Evolutionary conservation across 2,329 filamentous ascomycete genomes (phyloP).

Genomic region (Pyricularia pennisetigena): DNA sequence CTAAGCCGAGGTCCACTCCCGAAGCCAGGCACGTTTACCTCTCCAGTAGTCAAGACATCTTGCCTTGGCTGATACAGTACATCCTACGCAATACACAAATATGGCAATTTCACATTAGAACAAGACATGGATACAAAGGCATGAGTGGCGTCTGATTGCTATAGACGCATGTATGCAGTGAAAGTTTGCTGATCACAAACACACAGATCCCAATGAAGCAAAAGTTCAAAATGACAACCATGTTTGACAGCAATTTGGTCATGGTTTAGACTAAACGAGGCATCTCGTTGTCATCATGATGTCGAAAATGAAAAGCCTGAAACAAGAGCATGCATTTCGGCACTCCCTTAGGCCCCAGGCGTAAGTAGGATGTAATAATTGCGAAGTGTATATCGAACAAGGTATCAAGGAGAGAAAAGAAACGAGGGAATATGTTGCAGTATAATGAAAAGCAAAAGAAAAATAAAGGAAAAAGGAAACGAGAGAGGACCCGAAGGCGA

Average conservation of each 20-base stretch:
- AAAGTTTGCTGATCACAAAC: neutral
- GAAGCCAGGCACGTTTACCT: too few relatives aligned
- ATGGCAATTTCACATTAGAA: neutral
- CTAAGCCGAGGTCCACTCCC: neutral
- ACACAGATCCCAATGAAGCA: neutral
- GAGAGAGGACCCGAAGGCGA: constrained; percentile 7
- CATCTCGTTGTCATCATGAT: neutral
- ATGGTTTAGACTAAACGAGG: neutral
- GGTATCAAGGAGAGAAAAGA: constrained; percentile 24
- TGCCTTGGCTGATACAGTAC: neutral
- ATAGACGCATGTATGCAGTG: neutral
- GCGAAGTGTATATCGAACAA: constrained; percentile 30
- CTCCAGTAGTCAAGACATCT: neutral
- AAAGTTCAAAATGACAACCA: neutral
- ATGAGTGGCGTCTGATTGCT: neutral
- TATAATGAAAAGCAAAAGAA: constrained; percentile 13
- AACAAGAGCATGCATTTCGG: neutral
- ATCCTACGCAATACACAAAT: neutral
- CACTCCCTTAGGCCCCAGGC: neutral
- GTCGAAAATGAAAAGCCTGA: neutral
- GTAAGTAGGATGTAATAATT: constrained; percentile 2
- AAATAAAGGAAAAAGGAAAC: constrained; percentile 14
- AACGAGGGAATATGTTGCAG: constrained; percentile 16
- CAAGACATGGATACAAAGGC: neutral
- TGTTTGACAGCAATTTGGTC: constrained; percentile 1